These are phyloP conservation scores for Phytophthora colocasiae DNA, from an alignment of 352 stramenopile genomes.

Conservation along the genomic window DNA sequence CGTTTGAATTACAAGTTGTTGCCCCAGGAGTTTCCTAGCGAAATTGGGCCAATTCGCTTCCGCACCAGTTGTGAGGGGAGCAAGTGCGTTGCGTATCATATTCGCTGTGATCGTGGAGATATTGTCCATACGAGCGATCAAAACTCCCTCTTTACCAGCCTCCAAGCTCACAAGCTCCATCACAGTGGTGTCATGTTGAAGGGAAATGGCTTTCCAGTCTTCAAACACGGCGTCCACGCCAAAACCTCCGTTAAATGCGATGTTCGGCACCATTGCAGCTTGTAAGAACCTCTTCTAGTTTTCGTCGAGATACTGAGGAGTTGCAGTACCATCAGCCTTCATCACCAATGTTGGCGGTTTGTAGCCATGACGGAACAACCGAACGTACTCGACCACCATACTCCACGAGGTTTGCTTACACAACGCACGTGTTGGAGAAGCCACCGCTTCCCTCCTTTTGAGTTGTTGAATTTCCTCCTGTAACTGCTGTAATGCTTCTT, in stretches of 20 bases:
- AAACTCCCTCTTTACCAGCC: background rate
- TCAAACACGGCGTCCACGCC: background rate
- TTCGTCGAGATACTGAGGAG: background rate
- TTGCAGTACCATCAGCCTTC: background rate
- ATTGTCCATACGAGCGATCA: background rate
- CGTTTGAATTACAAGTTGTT: background rate
- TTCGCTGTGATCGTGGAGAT: background rate
- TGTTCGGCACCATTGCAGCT: background rate
- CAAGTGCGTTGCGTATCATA: background rate
- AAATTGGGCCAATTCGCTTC: background rate
- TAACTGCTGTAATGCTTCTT: background rate
- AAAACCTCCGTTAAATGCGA: slow-evolving; percentile 1
- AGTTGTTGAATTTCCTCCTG: background rate
- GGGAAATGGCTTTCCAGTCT: slow-evolving; percentile 1
- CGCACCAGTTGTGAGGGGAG: no score
- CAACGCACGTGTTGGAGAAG: background rate
- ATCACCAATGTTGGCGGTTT: background rate
- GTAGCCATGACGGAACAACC: slow-evolving; percentile 1
- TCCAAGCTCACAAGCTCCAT: background rate
- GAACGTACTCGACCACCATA: background rate
- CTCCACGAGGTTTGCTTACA: background rate
- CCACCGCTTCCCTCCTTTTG: background rate
- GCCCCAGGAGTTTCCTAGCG: slow-evolving; percentile 1
- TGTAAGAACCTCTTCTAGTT: background rate
- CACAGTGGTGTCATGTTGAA: background rate